Base-by-base conservation (phyloP, 441 rosid species). In the Capsella rubella region DNA sequence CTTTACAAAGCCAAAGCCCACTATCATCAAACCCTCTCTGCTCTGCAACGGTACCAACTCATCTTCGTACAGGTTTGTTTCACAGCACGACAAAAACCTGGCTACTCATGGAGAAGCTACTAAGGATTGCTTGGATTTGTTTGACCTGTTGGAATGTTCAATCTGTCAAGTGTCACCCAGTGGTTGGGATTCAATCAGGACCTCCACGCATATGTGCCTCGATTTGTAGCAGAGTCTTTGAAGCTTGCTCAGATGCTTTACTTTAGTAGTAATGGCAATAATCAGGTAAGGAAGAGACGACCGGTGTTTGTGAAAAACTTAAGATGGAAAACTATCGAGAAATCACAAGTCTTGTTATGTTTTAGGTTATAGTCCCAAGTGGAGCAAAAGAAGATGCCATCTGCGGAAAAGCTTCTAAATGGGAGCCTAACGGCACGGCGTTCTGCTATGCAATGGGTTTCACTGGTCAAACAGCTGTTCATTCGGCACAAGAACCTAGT, bases 61-160 rank as follows among this genome's bases (percentile, higher is more conserved):
- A 21, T 21, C 25, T 21, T 21, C 25, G 25, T 21, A 21, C 25
- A 21, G 25, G 25, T 21, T 21, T 21, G 25, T 21, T 21, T 21
- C 25, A 21, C 25, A 21, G 2, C 25, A 21, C 25, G 25, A 21
- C 37, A 34, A 93, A 79, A 86, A 73, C 80, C 83, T 89, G 69
- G 83, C 90, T 64, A 82, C 84, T 32, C 74, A 81, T 10, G 97
- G 93, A 53, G 95, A 89, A 79, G 92, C 90, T 55, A 66, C 34
- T 18, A 71, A 80, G 57, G 93, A 89, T 37, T 94, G 96, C 57
- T 79, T 86, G 80, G 83, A 87, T 10, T 59, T 87, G 49, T 94
- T 93, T 93, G 92, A 87, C 53, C 77, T 86, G 64, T 63, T 90
- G 83, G 95, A 91, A 79, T 89, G 93, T 67, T 90, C 95, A 25